Conservation (phyloP, 2,329 filamentous ascomycete genomes). For the Verticillium tricorpus region DNA sequence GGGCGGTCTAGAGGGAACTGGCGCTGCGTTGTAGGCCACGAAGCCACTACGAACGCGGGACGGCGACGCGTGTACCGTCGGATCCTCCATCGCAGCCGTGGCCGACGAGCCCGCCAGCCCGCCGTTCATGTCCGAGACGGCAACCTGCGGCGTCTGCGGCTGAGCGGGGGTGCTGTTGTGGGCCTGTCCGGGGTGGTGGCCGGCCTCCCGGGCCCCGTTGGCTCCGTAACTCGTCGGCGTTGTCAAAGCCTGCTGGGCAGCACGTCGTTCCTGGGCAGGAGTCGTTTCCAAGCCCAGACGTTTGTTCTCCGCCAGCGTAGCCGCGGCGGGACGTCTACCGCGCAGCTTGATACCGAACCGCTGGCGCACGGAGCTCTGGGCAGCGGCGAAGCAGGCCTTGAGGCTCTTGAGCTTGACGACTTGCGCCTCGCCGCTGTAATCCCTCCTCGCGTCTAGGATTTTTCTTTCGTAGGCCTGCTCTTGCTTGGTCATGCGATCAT, state of each 20-base stretch:
- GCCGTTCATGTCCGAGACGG: constrained; percentile 28
- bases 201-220: background rate
- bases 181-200: constrained; percentile 14
- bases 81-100: constrained; percentile 31
- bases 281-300: background rate
- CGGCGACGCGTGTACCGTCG: constrained; percentile 22
- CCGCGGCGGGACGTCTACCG: constrained; percentile 39
- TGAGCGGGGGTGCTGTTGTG: background rate
- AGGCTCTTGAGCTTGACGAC: constrained; percentile 27
- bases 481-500: background rate
- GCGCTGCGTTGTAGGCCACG: background rate
- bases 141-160: constrained; percentile 9
- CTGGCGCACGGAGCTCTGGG: constrained; percentile 52
- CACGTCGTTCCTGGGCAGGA: background rate
- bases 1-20: background rate
- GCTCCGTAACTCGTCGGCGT: background rate
- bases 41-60: constrained; percentile 3
- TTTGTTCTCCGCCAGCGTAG: background rate
- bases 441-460: background rate
- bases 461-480: background rate
- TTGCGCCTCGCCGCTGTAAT: background rate
- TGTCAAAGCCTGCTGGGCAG: background rate
- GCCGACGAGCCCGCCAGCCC: constrained; percentile 29
- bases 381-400: constrained; percentile 50
- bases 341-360: constrained; percentile 53